Conservation (phyloP, 2,329 filamentous ascomycete genomes). For the Venturia pyrina region DNA sequence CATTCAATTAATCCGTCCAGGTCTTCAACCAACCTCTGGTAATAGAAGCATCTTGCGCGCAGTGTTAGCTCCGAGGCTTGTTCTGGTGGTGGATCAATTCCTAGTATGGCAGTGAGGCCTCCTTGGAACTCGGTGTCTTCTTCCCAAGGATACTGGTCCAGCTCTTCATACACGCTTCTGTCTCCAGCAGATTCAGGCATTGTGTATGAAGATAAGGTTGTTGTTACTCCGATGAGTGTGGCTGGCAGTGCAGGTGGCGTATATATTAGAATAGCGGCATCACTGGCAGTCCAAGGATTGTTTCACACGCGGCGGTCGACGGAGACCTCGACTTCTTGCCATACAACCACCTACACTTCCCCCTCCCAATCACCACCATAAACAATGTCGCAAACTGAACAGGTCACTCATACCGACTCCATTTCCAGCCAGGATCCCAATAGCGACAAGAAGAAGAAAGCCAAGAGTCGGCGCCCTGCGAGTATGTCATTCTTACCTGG, state of each 20-base stretch:
- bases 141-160: constrained; percentile 59
- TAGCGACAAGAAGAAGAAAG: constrained; percentile 59
- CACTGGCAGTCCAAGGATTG: neutral
- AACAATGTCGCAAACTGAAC: constrained; percentile 13
- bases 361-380: neutral
- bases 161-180: constrained; percentile 17
- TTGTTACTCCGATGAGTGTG: neutral
- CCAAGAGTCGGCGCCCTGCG: constrained; percentile 80
- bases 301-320: constrained; percentile 4
- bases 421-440: constrained; percentile 14
- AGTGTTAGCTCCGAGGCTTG: constrained; percentile 46
- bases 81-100: constrained; percentile 44
- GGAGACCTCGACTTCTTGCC: neutral
- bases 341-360: neutral
- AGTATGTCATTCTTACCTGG: constrained; percentile 45
- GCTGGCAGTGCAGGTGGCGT: neutral
- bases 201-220: neutral
- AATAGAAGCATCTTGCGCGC: constrained; percentile 63
- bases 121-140: constrained; percentile 60
- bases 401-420: constrained; percentile 13
- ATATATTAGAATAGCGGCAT: neutral
- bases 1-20: neutral
- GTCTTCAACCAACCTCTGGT: constrained; percentile 31
- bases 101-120: constrained; percentile 55
- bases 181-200: neutral